Evolutionary conservation across 2,329 filamentous ascomycete species (phyloP).

Genomic region (Diaporthe citrichinensis): DNA sequence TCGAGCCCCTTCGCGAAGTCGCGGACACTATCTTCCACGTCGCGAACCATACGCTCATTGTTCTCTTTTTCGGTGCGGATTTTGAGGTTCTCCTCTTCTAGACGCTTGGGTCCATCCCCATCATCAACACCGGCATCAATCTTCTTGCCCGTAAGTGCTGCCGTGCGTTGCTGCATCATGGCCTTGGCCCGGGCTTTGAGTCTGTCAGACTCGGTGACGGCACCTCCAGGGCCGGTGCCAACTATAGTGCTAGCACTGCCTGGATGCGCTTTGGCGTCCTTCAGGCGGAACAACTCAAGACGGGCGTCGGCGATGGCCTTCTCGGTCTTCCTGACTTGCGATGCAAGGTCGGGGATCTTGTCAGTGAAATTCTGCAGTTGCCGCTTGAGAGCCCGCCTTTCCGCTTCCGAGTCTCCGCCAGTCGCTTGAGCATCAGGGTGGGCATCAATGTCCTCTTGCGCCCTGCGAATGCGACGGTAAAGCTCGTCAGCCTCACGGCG

Average conservation of each 20-base stretch:
- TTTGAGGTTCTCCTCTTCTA: constrained; percentile 89
- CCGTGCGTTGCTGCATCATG: constrained; percentile 98
- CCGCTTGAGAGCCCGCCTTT: constrained; percentile 86
- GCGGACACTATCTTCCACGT: constrained; percentile 95
- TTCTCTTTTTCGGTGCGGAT: constrained; percentile 89
- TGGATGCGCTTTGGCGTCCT: constrained; percentile 93
- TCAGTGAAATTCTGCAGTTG: constrained; percentile 92
- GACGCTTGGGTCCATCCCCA: constrained; percentile 82
- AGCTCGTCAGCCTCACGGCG: constrained; percentile 93
- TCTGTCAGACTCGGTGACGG: constrained; percentile 92
- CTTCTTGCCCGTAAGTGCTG: constrained; percentile 90
- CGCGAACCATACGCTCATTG: constrained; percentile 95
- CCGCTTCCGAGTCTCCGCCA: constrained; percentile 86
- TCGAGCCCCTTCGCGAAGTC: constrained; percentile 90
- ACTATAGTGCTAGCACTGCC: constrained; percentile 84
- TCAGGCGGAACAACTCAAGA: constrained; percentile 92
- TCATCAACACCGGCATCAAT: constrained; percentile 78
- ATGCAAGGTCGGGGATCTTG: constrained; percentile 91
- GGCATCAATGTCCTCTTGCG: constrained; percentile 94
- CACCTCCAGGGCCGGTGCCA: constrained; percentile 91
- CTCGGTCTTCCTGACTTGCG: constrained; percentile 90
- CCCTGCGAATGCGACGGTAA: constrained; percentile 89
- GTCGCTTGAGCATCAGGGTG: constrained; percentile 84
- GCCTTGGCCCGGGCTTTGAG: constrained; percentile 95
- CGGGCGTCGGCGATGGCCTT: constrained; percentile 92